Base-by-base conservation (phyloP, 495 filamentous ascomycete species). In the Cryomyces antarcticus region DNA sequence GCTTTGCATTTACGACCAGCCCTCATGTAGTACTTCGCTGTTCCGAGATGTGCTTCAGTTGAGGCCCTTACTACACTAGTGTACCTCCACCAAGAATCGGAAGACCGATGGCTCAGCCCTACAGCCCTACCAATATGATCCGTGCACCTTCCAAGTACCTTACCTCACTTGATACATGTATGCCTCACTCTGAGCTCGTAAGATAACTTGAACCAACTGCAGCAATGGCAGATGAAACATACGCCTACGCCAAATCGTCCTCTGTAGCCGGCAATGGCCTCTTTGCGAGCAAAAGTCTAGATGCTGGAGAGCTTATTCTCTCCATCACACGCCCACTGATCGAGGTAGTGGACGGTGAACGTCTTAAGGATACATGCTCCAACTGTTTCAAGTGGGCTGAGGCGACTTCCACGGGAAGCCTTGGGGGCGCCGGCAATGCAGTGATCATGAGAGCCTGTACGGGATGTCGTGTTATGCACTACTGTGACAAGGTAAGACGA, bases 401-500 rank as follows among this genome's bases (percentile, higher is more conserved):
- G 28, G 38, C 43, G 24, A 46, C 52, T 9, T 39, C 47, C 31
- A 45, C 51, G 30, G 46, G 52, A 7, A 55, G 48, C 30, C 43
- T 41, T 11, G 37, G 45, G 6, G 50, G 55, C 41, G 52, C 41
- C 7, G 34, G 31, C 30, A 50, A 58, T 28, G 41, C 42, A 9
- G 46, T 41, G 3, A 52, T 42, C 0, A 46, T 78, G 28, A 71
- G 66, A 47, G 64, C 61, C 28, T 85, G 80, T 56, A 63, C 63
- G 0, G 71, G 70, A 0, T 85, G 80, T 57, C 68, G 62, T 39
- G 58, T 68, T 9, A 68, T 75, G 0, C 69, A 65, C 44, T 85
- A 80, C 55, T 85, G 80, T 54, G 66, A 68, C 39, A 73, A 72
- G 65, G 75, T 79, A 49, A 40, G 64, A 59, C 35, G 17, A 24